Conservation (phyloP, 768 basidiomycete genomes). For the Phanerodontia chrysosporium region DNA sequence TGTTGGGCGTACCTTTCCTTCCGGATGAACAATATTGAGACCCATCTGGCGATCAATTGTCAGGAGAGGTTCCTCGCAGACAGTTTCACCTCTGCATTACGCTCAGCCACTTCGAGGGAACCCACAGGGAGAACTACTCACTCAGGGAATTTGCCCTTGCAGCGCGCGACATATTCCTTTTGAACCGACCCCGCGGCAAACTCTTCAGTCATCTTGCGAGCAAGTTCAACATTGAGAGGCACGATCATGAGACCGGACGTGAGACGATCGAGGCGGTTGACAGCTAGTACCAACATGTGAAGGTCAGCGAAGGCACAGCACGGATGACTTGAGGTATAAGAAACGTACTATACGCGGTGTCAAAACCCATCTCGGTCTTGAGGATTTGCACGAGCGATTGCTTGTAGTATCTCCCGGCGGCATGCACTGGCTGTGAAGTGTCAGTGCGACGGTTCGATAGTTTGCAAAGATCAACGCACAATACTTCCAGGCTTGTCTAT, state of each 20-base stretch:
- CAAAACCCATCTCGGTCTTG: conserved; percentile 75
- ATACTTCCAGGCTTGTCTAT: conserved; percentile 97
- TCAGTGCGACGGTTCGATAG: too few species aligned
- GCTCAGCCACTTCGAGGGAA: background rate
- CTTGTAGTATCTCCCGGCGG: conserved; percentile 84
- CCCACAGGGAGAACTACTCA: conserved; percentile 34
- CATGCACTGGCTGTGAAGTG: conserved; percentile 77
- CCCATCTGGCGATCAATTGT: conserved; percentile 97
- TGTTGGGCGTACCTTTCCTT: conserved; percentile 69
- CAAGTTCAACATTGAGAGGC: conserved; percentile 66
- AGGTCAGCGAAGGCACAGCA: too few species aligned
- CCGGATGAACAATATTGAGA: conserved; percentile 90
- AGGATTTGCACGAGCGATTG: conserved; percentile 89
- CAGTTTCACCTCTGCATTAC: conserved; percentile 61
- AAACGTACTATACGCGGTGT: conserved; percentile 83
- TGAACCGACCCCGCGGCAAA: conserved; percentile 77
- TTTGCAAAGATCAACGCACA: conserved; percentile 66
- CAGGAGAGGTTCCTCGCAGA: conserved; percentile 81
- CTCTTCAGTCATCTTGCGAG: conserved; percentile 69
- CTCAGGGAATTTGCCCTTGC: conserved; percentile 81
- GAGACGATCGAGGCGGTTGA: conserved; percentile 89
- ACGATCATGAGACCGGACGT: conserved; percentile 96
- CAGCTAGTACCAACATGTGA: conserved; percentile 62
- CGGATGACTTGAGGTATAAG: too few species aligned
- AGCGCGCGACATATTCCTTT: conserved; percentile 92